Conservation (phyloP, 768 basidiomycete genomes). For the Rhodotorula babjevae region DNA sequence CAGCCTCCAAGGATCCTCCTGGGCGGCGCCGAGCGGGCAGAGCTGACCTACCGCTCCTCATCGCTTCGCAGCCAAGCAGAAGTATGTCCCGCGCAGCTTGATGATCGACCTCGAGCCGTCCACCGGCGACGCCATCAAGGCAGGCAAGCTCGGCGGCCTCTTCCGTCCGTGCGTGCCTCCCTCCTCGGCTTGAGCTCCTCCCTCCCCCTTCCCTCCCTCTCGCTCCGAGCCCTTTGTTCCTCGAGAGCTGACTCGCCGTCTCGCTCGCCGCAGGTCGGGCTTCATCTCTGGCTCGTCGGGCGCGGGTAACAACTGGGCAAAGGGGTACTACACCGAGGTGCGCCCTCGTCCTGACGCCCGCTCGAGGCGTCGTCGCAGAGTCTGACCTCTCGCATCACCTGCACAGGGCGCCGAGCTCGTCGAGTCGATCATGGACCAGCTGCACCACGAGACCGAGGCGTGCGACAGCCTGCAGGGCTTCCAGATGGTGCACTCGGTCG, state of each 20-base stretch:
- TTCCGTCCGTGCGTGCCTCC: conserved; percentile 60
- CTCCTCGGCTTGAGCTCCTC: not conserved
- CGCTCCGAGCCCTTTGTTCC: too few species aligned
- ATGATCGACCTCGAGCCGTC: conserved; percentile 86
- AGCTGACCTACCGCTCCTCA: too few species aligned
- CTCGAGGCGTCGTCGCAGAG: too few species aligned
- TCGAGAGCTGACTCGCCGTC: not conserved
- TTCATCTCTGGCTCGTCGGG: conserved; percentile 45
- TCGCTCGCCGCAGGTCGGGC: conserved; percentile 55
- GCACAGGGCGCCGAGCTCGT: conserved; percentile 77
- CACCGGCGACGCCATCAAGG: conserved; percentile 60
- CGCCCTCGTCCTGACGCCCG: too few species aligned
- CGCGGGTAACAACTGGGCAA: conserved; percentile 95
- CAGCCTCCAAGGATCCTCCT: too few species aligned
- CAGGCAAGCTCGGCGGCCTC: conserved; percentile 56
- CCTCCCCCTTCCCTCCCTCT: not conserved
- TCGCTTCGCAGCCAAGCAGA: conserved; percentile 43
- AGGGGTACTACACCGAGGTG: conserved; percentile 76
- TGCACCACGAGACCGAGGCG: conserved; percentile 63
- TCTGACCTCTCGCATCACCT: not conserved
- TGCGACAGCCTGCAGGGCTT: conserved; percentile 85
- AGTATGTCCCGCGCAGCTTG: conserved; percentile 84
- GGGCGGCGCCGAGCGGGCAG: too few species aligned
- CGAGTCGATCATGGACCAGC: conserved; percentile 58
- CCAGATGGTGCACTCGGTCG: conserved; percentile 80